Evolutionary conservation across 805 yeast species (phyloP).

Genomic region (Schwanniomyces polymorphus): DNA sequence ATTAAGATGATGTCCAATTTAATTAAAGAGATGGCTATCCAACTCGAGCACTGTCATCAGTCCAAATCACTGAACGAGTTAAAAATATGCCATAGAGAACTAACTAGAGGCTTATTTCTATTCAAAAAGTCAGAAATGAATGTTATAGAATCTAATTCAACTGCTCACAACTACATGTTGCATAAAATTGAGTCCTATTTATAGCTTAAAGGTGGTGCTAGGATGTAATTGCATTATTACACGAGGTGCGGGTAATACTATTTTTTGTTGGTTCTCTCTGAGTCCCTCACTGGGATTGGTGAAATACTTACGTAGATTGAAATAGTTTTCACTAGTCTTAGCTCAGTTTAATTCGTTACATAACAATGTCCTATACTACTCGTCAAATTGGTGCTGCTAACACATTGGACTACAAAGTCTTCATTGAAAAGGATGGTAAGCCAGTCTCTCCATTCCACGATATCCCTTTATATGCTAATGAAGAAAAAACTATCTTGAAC

Average conservation of each 20-base stretch:
- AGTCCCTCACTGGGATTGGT: not conserved
- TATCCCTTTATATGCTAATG: slow-evolving; percentile 80
- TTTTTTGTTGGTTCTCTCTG: not conserved
- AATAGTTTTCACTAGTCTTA: not conserved
- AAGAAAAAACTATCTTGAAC: slow-evolving; percentile 74
- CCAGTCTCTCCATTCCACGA: slow-evolving; percentile 93
- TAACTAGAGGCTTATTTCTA: slow-evolving; percentile 53
- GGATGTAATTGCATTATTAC: slow-evolving; percentile 4
- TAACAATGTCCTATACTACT: slow-evolving; percentile 69
- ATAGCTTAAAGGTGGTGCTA: not conserved
- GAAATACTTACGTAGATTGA: not conserved
- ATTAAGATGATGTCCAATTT: slow-evolving; percentile 14
- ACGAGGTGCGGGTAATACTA: slow-evolving; percentile 5
- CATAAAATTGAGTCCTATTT: slow-evolving; percentile 2
- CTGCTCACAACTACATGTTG: slow-evolving; percentile 7
- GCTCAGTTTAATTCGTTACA: not conserved
- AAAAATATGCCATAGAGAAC: slow-evolving; percentile 38
- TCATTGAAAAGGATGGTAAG: slow-evolving; percentile 89
- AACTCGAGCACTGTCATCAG: not conserved
- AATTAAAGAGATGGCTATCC: slow-evolving; percentile 6
- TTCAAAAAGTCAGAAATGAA: slow-evolving; percentile 61
- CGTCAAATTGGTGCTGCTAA: slow-evolving; percentile 95
- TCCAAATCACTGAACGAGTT: not conserved
- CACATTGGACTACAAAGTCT: slow-evolving; percentile 92
- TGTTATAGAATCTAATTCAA: slow-evolving; percentile 16